Evolutionary conservation across 164 flowering plant species (phyloP).

Genomic region (Akebia trifoliata): DNA sequence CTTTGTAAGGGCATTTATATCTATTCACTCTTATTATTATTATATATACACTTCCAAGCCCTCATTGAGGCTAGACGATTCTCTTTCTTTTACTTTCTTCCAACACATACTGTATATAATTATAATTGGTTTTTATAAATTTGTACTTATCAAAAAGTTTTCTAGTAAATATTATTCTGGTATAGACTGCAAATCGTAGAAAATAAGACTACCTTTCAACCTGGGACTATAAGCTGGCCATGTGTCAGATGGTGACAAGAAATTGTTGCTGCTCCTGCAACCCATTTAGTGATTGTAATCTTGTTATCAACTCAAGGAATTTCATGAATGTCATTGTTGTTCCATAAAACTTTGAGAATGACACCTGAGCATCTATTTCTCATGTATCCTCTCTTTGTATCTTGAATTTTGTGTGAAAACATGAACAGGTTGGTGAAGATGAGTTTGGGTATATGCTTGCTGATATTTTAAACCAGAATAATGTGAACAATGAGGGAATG

Average conservation of each 20-base stretch:
- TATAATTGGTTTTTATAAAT: no score
- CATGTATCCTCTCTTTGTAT: background rate
- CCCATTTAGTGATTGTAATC: background rate
- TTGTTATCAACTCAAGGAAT: background rate
- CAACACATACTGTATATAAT: no score
- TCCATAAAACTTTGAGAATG: background rate
- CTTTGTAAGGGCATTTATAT: no score
- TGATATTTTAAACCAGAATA: slow-evolving; percentile 82
- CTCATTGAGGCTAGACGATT: no score
- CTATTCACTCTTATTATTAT: no score
- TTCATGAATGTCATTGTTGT: background rate
- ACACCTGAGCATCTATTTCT: background rate
- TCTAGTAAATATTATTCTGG: background rate
- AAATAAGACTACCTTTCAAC: background rate
- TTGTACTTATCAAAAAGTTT: no score
- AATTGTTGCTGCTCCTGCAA: background rate
- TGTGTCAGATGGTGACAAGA: background rate
- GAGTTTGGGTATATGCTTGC: slow-evolving; percentile 99
- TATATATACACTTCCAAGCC: no score
- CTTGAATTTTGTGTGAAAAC: slow-evolving; percentile 1
- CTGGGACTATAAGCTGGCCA: slow-evolving; percentile 2
- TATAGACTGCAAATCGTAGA: no score
- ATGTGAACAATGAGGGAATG: slow-evolving; percentile 80
- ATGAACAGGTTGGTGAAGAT: slow-evolving; percentile 88
- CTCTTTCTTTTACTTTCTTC: no score